Percentiles rank a stretch among this genome's conserved stretches.
phyloP scores from a whole-genome alignment of 768 basidiomycete species.

The Fibroporia radiculosa region DNA sequence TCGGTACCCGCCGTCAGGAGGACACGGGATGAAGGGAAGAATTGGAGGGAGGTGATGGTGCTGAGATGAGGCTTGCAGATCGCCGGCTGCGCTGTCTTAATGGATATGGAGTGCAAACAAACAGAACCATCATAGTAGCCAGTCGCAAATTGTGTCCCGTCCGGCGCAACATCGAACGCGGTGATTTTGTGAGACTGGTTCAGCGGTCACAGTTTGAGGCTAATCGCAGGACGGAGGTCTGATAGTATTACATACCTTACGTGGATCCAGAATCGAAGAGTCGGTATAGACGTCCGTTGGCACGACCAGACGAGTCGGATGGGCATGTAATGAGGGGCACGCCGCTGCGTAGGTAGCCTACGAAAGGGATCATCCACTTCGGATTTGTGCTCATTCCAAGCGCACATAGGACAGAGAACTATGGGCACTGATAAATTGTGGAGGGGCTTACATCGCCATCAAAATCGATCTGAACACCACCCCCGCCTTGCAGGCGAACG shows the following conservation, averaged over 20 bases:
- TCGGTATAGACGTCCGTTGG: slow-evolving; percentile 47
- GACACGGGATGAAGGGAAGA: slow-evolving; percentile 68
- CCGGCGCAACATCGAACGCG: slow-evolving; percentile 55
- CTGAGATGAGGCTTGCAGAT: slow-evolving; percentile 41
- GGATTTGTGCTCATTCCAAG: neutral
- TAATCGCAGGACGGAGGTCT: neutral
- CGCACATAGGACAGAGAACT: neutral
- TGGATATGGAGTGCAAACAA: slow-evolving; percentile 35
- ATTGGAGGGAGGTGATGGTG: slow-evolving; percentile 46
- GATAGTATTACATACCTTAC: slow-evolving; percentile 11
- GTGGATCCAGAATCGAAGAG: slow-evolving; percentile 34
- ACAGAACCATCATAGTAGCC: slow-evolving; percentile 57
- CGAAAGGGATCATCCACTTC: slow-evolving; percentile 1
- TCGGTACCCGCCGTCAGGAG: slow-evolving; percentile 64
- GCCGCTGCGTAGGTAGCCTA: slow-evolving; percentile 35
- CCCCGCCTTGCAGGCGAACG: slow-evolving; percentile 37
- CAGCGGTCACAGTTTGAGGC: neutral
- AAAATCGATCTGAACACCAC: slow-evolving; percentile 39
- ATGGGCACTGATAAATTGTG: neutral
- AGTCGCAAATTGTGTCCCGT: slow-evolving; percentile 49
- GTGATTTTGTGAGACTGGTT: slow-evolving; percentile 45
- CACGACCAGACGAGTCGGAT: slow-evolving; percentile 37
- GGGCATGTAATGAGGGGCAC: slow-evolving; percentile 41
- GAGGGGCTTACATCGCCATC: slow-evolving; percentile 25
- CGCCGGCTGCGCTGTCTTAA: slow-evolving; percentile 13